These are phyloP conservation scores for Letharia lupina DNA, from an alignment of 495 filamentous ascomycete genomes.

Conservation along the genomic window DNA sequence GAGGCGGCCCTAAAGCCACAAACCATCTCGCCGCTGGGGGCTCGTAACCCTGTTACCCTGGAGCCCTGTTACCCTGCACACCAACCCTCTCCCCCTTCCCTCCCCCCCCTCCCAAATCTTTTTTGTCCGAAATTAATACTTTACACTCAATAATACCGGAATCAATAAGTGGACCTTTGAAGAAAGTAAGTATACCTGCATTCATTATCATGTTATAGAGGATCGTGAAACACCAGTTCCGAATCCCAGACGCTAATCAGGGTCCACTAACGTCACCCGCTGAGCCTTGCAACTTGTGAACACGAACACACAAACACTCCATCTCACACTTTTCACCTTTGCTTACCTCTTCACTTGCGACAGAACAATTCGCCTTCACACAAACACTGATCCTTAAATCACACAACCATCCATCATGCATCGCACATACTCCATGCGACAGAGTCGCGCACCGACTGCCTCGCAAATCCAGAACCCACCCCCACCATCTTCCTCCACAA, in stretches of 20 bases:
- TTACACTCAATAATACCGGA: too few relatives aligned
- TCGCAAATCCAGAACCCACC: slow-evolving; percentile 87
- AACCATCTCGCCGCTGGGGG: neutral
- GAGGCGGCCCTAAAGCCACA: neutral
- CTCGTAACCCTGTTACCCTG: neutral
- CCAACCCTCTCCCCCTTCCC: neutral
- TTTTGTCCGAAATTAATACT: too few relatives aligned
- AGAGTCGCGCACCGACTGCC: slow-evolving; percentile 85
- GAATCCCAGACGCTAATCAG: neutral
- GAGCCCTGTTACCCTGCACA: neutral
- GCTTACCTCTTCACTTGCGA: slow-evolving; percentile 6
- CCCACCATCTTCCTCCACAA: slow-evolving; percentile 83
- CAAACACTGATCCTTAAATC: neutral
- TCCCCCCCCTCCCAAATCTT: neutral
- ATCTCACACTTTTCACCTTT: neutral
- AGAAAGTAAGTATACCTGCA: neutral
- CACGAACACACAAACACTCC: slow-evolving; percentile 14
- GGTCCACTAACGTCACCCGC: neutral
- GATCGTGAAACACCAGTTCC: neutral
- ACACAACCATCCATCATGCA: slow-evolving; percentile 55
- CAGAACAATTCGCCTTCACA: neutral
- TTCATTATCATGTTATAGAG: neutral
- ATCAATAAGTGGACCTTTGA: too few relatives aligned
- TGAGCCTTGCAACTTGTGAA: neutral
- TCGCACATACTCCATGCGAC: slow-evolving; percentile 98